Evolutionary conservation across 164 flowering plant species (phyloP), one percentile per base, ranked within the genome.

Genomic region (Tinospora cordifolia): DNA sequence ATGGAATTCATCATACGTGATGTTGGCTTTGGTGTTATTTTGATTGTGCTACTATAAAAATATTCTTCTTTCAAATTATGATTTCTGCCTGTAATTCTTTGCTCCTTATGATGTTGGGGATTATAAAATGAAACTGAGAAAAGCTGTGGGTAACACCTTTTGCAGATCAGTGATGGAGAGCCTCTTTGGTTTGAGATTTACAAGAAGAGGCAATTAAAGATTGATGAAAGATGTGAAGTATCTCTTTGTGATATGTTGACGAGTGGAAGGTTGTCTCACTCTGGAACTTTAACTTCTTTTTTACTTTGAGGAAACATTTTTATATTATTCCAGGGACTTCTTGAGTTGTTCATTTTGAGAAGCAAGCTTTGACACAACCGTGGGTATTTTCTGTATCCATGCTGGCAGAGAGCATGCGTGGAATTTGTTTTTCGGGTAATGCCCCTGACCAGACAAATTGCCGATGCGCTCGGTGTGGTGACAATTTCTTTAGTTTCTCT

Each of bases 321-420:
- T 30, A 63, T 57, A 49, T 66, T 68, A 40, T 49, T 69, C 68
- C 11, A 65, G 79, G 63, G 71, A 46, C 49, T 72, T 71, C 51
- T 67, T 73, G 38, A 27, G 62, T 76, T 66, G 44, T 72, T 74
- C 25, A 25, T 47, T 49, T 71, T 75, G 66, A 62, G 73, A 71
- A 69, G 82, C 74, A 78, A 75, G 79, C 65, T 63, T 72, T 27
- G 75, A 66, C 46, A 30, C 69, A 36, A 38, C 64, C 39, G 36
- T 69, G 66, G 85, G 81, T 54, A 27, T 69, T 74, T 71, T 75
- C 68, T 65, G 93, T 76, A 81, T 88, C 93, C 88, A 88, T 94
- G 97, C 96, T 89, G 88, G 90, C 82, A 77, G 92, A 88, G 92
- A 94, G 98, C 91, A 94, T 94, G 99, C 91, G 92, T 89, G 93